Conservation (phyloP, 2,329 filamentous ascomycete species). For the Cadophora luteo-olivacea region DNA sequence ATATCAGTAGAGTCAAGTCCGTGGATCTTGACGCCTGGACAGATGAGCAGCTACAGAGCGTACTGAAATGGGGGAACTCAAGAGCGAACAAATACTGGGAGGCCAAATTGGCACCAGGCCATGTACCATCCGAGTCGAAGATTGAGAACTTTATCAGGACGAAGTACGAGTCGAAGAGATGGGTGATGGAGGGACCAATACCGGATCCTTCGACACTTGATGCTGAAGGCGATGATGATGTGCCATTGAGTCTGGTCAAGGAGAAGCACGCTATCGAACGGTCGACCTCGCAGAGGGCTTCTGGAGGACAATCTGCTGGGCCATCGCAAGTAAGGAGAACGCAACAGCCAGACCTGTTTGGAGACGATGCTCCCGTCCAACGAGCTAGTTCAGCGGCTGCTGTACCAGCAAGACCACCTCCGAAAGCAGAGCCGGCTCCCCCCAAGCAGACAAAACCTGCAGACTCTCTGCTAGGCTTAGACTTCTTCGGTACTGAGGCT, state of each 20-base stretch:
- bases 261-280: slow-evolving; percentile 70
- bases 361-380: slow-evolving; percentile 67
- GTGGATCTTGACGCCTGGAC: slow-evolving; percentile 99
- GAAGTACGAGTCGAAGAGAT: slow-evolving; percentile 98
- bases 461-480: slow-evolving; percentile 88
- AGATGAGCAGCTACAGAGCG: slow-evolving; percentile 93
- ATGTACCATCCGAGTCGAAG: slow-evolving; percentile 94
- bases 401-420: slow-evolving; percentile 56
- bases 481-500: slow-evolving; percentile 82
- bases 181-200: slow-evolving; percentile 97
- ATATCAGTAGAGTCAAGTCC: slow-evolving; percentile 97
- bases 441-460: slow-evolving; percentile 73
- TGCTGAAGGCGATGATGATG: slow-evolving; percentile 84
- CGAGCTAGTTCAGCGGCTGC: slow-evolving; percentile 78
- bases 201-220: slow-evolving; percentile 91
- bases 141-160: slow-evolving; percentile 99
- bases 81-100: slow-evolving; percentile 99
- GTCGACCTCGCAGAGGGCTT: slow-evolving; percentile 46
- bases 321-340: slow-evolving; percentile 47
- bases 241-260: slow-evolving; percentile 66
- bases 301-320: slow-evolving; percentile 39
- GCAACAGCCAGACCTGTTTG: slow-evolving; percentile 80
- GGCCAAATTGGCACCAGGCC: slow-evolving; percentile 86
- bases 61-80: slow-evolving; percentile 93
- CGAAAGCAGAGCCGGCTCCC: slow-evolving; percentile 69